A percentile compares a stretch with the other conserved stretches of the same genome.
These are phyloP conservation scores for Tetrapisispora pingtungensis DNA, from an alignment of 805 yeast species.

Conservation along the genomic window DNA sequence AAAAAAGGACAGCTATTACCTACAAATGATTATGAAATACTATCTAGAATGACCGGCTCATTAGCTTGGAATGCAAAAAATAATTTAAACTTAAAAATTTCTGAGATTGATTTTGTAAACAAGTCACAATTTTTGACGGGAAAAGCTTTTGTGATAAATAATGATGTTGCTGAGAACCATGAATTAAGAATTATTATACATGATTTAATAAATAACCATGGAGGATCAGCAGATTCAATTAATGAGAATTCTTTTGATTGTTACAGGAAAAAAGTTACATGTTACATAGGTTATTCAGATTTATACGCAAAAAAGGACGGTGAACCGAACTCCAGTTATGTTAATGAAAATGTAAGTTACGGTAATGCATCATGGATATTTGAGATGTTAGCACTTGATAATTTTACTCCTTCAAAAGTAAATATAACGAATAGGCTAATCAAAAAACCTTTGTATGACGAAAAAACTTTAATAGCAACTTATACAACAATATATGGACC, in stretches of 20 bases:
- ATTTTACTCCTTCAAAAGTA: conserved; percentile 44
- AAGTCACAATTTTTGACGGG: not conserved
- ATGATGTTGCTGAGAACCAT: not conserved
- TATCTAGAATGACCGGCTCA: conserved; percentile 1
- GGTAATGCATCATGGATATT: conserved; percentile 78
- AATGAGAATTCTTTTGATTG: no score
- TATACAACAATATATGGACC: conserved; percentile 81
- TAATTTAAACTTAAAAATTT: no score
- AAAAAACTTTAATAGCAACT: conserved; percentile 45
- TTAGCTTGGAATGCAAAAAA: not conserved
- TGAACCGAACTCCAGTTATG: not conserved
- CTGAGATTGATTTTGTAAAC: no score
- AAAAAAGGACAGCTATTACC: conserved; percentile 40
- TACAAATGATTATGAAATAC: conserved; percentile 23
- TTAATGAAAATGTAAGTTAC: not conserved
- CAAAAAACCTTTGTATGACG: conserved; percentile 36
- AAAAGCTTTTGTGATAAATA: not conserved
- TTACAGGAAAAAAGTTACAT: not conserved
- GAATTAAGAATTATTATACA: no score
- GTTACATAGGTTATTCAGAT: not conserved
- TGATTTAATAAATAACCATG: no score
- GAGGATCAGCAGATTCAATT: no score
- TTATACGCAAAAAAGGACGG: not conserved
- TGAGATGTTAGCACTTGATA: conserved; percentile 45
- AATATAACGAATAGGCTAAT: conserved; percentile 65